A percentile compares a stretch with the other conserved stretches of the same genome.
Conservation (phyloP, 2,329 filamentous ascomycete species). For the Fusarium oxysporum region DNA sequence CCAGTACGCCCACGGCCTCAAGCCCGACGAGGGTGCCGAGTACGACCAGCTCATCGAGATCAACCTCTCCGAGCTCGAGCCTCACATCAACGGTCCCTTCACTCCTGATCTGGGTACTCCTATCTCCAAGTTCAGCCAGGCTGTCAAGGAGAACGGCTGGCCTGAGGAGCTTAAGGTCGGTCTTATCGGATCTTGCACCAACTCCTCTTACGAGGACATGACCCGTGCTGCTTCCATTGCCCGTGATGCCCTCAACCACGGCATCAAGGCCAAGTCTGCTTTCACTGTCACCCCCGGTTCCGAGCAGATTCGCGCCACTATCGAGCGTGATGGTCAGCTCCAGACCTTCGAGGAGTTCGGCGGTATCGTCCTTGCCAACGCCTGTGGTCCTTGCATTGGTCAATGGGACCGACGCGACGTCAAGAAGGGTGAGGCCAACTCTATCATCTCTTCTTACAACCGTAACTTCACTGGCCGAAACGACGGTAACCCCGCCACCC, state of each 20-base stretch:
- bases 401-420: slow-evolving; percentile 96
- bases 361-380: slow-evolving; percentile 91
- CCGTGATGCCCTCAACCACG: slow-evolving; percentile 89
- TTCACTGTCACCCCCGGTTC: slow-evolving; percentile 98
- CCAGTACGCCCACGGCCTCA: slow-evolving; percentile 85
- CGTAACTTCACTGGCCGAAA: slow-evolving; percentile 99
- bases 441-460: slow-evolving; percentile 99
- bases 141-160: slow-evolving; percentile 87
- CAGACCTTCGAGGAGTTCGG: slow-evolving; percentile 87
- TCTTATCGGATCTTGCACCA: slow-evolving; percentile 97
- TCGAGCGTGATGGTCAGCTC: slow-evolving; percentile 89
- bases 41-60: slow-evolving; percentile 95
- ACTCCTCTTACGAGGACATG: slow-evolving; percentile 99
- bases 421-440: slow-evolving; percentile 95
- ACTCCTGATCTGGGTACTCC: slow-evolving; percentile 96
- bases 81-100: slow-evolving; percentile 96
- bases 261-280: slow-evolving; percentile 86
- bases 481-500: slow-evolving; percentile 93
- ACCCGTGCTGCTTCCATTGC: slow-evolving; percentile 92
- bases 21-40: slow-evolving; percentile 85
- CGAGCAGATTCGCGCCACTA: slow-evolving; percentile 94
- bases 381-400: slow-evolving; percentile 92
- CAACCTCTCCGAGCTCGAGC: slow-evolving; percentile 89
- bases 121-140: slow-evolving; percentile 87
- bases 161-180: slow-evolving; percentile 91